phyloP scores from a whole-genome alignment of 352 stramenopile species.

The Globisporangium cederbergense region DNA sequence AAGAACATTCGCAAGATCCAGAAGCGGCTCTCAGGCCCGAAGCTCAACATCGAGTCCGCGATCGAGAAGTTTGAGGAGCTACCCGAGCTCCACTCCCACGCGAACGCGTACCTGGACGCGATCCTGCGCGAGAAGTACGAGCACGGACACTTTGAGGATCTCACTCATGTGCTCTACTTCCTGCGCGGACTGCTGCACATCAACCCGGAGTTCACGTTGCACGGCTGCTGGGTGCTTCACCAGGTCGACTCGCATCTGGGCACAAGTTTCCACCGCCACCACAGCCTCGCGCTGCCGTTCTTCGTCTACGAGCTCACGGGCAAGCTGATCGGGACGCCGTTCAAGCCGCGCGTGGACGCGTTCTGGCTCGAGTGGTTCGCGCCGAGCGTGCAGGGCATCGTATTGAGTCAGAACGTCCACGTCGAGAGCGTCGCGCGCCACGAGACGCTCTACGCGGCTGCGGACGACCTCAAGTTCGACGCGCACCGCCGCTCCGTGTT shows the following conservation, averaged over 20 bases:
- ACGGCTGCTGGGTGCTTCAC: constrained; percentile 12
- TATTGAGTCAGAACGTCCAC: constrained; percentile 4
- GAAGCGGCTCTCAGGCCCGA: neutral
- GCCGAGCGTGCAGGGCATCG: neutral
- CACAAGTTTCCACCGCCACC: constrained; percentile 6
- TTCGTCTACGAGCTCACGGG: constrained; percentile 10
- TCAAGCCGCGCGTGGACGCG: constrained; percentile 8
- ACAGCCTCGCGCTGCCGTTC: constrained; percentile 12
- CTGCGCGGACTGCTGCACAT: constrained; percentile 5
- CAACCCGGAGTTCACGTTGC: constrained; percentile 7
- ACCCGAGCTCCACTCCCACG: neutral
- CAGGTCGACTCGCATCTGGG: constrained; percentile 8
- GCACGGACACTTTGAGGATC: neutral
- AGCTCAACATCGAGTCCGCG: neutral
- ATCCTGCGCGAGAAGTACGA: constrained; percentile 12
- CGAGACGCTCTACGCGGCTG: constrained; percentile 6
- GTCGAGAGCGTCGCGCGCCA: constrained; percentile 2
- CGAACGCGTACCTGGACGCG: constrained; percentile 12
- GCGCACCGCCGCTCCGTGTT: neutral
- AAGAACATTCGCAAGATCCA: constrained; percentile 2
- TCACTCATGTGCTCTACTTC: constrained; percentile 4
- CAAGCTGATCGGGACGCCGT: neutral
- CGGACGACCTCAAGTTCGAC: constrained; percentile 3
- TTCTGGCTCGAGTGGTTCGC: constrained; percentile 13
- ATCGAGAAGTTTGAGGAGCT: constrained; percentile 5